Evolutionary conservation across 176 grass and related monocot species (phyloP).

Genomic region (Triticum turgidum): DNA sequence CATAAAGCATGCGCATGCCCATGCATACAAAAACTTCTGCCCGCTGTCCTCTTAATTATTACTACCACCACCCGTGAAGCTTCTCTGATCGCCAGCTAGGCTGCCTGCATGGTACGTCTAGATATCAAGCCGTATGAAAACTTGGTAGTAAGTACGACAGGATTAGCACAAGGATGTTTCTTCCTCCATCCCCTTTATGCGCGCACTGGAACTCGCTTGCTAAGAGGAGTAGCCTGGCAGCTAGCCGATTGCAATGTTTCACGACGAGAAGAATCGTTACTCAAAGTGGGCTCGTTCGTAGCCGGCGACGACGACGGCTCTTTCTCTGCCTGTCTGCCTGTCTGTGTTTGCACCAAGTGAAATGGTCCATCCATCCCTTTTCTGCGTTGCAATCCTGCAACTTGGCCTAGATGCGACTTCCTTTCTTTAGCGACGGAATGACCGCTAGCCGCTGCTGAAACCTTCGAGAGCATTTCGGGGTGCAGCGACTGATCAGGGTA

Average conservation of each 20-base stretch:
- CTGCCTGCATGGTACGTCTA: no score
- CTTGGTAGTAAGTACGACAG: neutral
- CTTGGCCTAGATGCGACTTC: constrained; percentile 28
- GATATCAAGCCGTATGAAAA: neutral
- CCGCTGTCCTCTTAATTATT: no score
- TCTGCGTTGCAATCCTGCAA: neutral
- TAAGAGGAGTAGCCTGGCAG: neutral
- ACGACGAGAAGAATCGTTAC: neutral
- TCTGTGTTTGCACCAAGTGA: neutral
- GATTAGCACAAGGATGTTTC: neutral
- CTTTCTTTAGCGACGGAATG: neutral
- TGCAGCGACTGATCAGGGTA: neutral
- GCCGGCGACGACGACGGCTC: constrained; percentile 1
- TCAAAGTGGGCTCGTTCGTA: neutral
- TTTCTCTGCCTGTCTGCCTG: neutral
- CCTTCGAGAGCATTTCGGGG: neutral
- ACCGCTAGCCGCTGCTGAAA: neutral
- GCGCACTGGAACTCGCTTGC: neutral
- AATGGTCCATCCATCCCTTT: neutral
- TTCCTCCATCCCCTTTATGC: neutral
- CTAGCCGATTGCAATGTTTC: neutral
- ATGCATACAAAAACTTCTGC: no score
- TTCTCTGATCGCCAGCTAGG: no score
- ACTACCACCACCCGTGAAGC: no score
- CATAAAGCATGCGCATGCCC: no score